Evolutionary conservation across 805 yeast species (phyloP).

Genomic region (Starmerella bombicola): DNA sequence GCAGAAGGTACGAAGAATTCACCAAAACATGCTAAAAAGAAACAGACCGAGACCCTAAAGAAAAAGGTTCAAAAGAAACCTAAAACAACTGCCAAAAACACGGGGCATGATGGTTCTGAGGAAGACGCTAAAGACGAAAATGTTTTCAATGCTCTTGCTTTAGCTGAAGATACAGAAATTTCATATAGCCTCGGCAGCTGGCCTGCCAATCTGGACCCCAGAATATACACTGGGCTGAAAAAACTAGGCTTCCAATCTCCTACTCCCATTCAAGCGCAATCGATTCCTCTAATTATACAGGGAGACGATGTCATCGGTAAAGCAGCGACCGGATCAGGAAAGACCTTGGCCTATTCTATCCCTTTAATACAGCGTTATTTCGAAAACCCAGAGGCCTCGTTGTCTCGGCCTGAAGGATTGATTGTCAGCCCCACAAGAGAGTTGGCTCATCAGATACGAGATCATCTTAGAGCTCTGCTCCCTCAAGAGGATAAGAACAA

Average conservation of each 20-base stretch:
- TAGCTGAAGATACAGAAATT: conserved; percentile 14
- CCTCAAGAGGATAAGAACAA: conserved; percentile 21
- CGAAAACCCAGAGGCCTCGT: conserved; percentile 16
- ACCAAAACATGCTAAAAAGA: conserved; percentile 10
- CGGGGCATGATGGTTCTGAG: conserved; percentile 1
- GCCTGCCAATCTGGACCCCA: conserved; percentile 30
- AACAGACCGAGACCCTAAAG: conserved; percentile 2
- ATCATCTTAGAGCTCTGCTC: conserved; percentile 46
- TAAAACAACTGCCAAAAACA: not conserved
- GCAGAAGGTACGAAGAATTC: conserved; percentile 16
- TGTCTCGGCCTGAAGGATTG: conserved; percentile 37
- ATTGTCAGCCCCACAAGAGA: conserved; percentile 94
- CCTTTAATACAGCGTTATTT: conserved; percentile 65
- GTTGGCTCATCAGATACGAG: conserved; percentile 82
- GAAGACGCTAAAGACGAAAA: conserved; percentile 10
- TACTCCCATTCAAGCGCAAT: conserved; percentile 66
- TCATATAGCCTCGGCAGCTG: conserved; percentile 28
- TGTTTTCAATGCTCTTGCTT: conserved; percentile 10
- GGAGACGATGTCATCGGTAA: conserved; percentile 85
- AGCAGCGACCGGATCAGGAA: conserved; percentile 97
- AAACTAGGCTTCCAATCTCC: conserved; percentile 52
- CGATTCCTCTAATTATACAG: conserved; percentile 60
- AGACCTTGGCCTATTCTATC: conserved; percentile 88
- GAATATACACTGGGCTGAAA: conserved; percentile 46
- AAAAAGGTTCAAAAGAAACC: conserved; percentile 1